These are phyloP conservation scores for Cairneyella variabilis DNA, from an alignment of 495 filamentous ascomycete species.

Conservation along the genomic window DNA sequence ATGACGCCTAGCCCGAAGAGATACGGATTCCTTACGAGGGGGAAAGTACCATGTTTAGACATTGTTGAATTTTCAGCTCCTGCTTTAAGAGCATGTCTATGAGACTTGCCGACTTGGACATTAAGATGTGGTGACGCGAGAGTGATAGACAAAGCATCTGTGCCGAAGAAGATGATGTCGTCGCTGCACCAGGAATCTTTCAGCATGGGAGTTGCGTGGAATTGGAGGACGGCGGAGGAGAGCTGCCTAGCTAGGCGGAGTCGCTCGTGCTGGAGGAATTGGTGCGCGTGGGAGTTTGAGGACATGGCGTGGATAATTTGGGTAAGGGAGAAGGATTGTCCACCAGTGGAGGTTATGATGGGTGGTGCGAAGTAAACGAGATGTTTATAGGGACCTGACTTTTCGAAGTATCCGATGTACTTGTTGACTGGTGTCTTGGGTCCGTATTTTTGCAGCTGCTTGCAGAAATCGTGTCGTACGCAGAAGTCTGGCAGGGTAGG, in stretches of 20 bases:
- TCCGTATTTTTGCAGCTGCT: conserved; percentile 15
- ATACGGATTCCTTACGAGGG: conserved; percentile 20
- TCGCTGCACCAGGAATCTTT: conserved; percentile 28
- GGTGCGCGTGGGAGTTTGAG: neutral
- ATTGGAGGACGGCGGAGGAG: conserved; percentile 34
- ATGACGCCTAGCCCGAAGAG: conserved; percentile 31
- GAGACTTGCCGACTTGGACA: conserved; percentile 16
- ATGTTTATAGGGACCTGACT: conserved; percentile 17
- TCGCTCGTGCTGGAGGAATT: conserved; percentile 23
- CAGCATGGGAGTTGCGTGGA: conserved; percentile 35
- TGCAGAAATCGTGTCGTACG: conserved; percentile 25
- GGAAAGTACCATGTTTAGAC: neutral
- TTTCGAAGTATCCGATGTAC: conserved; percentile 24
- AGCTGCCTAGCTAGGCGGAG: conserved; percentile 32
- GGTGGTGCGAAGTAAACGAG: conserved; percentile 22
- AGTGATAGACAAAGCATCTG: neutral
- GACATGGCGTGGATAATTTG: conserved; percentile 14
- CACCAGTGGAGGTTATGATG: neutral
- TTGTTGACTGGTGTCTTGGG: conserved; percentile 2
- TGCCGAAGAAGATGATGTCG: conserved; percentile 30
- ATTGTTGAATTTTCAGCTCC: neutral
- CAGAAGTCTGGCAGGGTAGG: conserved; percentile 7
- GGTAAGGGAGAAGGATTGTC: conserved; percentile 15
- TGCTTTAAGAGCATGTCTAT: neutral
- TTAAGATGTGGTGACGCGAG: conserved; percentile 30